These are phyloP conservation scores for Chrysophaeum taylorii DNA, from an alignment of 352 stramenopile genomes.

Conservation along the genomic window DNA sequence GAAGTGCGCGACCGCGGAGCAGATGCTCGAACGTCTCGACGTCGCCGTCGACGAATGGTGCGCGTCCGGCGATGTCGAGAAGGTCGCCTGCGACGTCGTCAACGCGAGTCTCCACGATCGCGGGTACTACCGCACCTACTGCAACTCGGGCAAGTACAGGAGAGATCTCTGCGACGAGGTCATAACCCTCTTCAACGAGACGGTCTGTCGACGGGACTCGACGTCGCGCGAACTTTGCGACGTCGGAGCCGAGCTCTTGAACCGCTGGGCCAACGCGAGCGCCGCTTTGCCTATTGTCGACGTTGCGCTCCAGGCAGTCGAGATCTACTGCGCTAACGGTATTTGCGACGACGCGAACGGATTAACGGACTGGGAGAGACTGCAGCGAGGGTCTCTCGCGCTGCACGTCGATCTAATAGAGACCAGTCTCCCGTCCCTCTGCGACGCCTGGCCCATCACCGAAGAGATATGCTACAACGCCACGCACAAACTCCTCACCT, in stretches of 20 bases:
- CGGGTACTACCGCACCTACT: background rate
- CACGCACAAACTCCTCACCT: background rate
- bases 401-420: no score
- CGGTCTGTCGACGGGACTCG: background rate
- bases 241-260: background rate
- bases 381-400: background rate
- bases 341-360: background rate
- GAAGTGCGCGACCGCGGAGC: background rate
- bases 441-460: background rate
- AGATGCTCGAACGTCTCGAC: background rate
- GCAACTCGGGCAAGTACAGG: no score
- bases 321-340: background rate
- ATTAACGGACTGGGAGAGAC: background rate
- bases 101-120: background rate
- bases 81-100: background rate
- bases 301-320: background rate
- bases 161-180: background rate
- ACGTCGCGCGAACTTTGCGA: background rate
- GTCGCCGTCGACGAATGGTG: background rate
- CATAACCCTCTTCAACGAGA: background rate
- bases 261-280: background rate
- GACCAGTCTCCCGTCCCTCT: background rate
- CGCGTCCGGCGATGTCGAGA: background rate
- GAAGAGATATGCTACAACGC: background rate
- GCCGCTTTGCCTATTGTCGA: background rate